phyloP scores from a whole-genome alignment of 148 eudicot species.

The Rhododendron vialii region DNA sequence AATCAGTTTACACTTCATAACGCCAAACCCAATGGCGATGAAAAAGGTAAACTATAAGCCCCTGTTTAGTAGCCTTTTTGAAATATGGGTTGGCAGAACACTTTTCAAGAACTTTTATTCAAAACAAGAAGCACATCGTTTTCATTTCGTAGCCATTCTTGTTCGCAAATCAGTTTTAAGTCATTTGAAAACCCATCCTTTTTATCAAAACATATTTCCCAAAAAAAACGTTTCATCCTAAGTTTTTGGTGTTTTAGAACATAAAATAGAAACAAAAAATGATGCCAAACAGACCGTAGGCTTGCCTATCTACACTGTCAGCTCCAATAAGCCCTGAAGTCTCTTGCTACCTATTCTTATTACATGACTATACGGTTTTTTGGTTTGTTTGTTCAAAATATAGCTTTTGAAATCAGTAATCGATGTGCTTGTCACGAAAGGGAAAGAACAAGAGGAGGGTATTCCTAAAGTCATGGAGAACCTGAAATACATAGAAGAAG shows the following conservation, averaged over 20 bases:
- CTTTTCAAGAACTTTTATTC: no score
- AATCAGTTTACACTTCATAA: neutral
- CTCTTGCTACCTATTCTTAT: neutral
- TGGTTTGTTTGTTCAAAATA: neutral
- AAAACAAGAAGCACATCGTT: no score
- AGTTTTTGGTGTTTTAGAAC: neutral
- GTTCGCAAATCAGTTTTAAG: no score
- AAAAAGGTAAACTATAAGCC: neutral
- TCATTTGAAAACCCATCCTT: no score
- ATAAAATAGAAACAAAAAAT: neutral
- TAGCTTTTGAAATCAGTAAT: constrained; percentile 17
- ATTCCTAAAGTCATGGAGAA: neutral
- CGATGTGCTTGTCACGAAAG: neutral
- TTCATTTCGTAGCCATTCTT: no score
- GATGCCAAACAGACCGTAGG: neutral
- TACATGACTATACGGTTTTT: no score
- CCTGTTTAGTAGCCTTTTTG: no score
- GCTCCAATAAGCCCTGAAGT: neutral
- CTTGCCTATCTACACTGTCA: neutral
- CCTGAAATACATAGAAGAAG: constrained; percentile 21
- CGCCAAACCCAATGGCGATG: neutral
- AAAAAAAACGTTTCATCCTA: no score
- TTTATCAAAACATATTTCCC: no score
- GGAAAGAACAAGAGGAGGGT: constrained; percentile 19
- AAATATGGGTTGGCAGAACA: no score